Evolutionary conservation across 2,329 filamentous ascomycete genomes (phyloP).

Genomic region (Aspergillus ochraceus): DNA sequence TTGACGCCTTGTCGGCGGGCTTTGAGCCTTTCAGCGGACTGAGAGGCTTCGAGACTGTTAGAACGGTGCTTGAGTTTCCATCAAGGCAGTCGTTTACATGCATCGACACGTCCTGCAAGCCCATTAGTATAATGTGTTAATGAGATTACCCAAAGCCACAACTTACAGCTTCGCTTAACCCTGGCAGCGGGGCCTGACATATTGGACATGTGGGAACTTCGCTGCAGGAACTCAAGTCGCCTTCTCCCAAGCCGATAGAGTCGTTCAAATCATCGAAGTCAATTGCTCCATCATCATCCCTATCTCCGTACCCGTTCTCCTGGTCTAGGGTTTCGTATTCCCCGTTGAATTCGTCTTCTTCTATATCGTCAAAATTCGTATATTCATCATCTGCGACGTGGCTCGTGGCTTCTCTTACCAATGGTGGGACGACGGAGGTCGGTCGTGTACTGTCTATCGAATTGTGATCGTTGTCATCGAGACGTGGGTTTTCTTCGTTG

Average conservation of each 20-base stretch:
- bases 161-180: constrained; percentile 50
- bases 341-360: constrained; percentile 61
- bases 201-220: constrained; percentile 66
- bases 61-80: constrained; percentile 67
- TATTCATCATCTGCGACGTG: constrained; percentile 49
- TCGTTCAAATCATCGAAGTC: constrained; percentile 27
- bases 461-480: constrained; percentile 13
- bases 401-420: constrained; percentile 54
- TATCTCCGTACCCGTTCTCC: constrained; percentile 41
- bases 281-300: constrained; percentile 27
- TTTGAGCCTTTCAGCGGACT: constrained; percentile 38
- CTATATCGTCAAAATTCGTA: constrained; percentile 58
- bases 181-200: constrained; percentile 66
- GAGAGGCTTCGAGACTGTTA: constrained; percentile 18
- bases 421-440: constrained; percentile 34
- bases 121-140: not conserved
- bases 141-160: not conserved
- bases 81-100: constrained; percentile 96
- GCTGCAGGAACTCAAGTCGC: constrained; percentile 16
- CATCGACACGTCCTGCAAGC: constrained; percentile 65
- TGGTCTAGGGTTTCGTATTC: constrained; percentile 64
- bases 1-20: constrained; percentile 65
- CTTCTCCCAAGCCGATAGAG: constrained; percentile 14
- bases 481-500: not conserved
- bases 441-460: constrained; percentile 12